These are phyloP conservation scores for Kodamaea suecica DNA, from an alignment of 1,139 yeast genomes.

Conservation along the genomic window DNA sequence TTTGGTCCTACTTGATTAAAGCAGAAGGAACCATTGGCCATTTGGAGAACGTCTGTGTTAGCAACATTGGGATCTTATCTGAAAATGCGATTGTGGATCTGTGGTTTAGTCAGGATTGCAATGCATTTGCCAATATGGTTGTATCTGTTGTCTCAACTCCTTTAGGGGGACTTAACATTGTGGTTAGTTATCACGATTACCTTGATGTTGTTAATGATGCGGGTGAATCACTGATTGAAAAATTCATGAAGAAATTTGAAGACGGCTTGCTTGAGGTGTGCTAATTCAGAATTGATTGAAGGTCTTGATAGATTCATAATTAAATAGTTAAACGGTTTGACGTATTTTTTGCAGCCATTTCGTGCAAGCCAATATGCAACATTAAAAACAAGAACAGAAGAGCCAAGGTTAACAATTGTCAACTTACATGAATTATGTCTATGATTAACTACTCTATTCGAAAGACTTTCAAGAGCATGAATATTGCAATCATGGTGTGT, in stretches of 20 bases:
- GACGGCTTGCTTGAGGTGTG: not conserved
- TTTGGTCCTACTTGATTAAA: slow-evolving; percentile 7
- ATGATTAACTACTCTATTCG: no score
- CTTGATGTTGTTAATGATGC: slow-evolving; percentile 7
- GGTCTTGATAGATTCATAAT: no score
- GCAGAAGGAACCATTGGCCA: slow-evolving; percentile 8
- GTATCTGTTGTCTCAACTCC: slow-evolving; percentile 7
- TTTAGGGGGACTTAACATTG: slow-evolving; percentile 8
- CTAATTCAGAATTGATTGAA: not conserved
- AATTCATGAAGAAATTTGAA: slow-evolving; percentile 5
- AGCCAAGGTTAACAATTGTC: no score
- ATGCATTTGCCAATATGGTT: slow-evolving; percentile 9
- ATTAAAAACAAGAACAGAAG: no score
- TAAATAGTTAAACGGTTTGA: no score
- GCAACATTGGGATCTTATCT: slow-evolving; percentile 7
- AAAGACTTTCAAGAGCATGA: no score
- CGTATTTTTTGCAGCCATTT: no score
- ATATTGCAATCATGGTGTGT: no score
- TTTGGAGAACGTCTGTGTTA: slow-evolving; percentile 9
- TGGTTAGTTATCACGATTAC: slow-evolving; percentile 8
- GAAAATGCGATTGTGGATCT: slow-evolving; percentile 6
- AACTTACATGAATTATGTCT: no score
- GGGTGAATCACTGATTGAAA: slow-evolving; percentile 4
- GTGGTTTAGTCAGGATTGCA: slow-evolving; percentile 11
- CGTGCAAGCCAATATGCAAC: no score